Percentiles rank a stretch among this genome's conserved stretches.
Evolutionary conservation across 805 yeast species (phyloP).

Genomic region (Metschnikowia arizonensis): DNA sequence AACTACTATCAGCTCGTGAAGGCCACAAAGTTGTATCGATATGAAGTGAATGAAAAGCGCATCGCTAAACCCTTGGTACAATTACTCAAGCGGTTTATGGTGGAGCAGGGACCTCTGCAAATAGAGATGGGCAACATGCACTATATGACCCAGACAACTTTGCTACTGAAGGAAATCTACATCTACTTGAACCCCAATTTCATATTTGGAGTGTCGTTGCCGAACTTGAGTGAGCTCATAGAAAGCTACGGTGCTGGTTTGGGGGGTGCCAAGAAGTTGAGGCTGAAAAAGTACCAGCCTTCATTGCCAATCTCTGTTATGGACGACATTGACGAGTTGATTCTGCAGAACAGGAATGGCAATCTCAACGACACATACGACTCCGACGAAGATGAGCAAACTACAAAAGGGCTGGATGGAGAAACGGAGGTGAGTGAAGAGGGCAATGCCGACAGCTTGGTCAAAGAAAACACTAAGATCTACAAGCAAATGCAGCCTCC

Average conservation of each 20-base stretch:
- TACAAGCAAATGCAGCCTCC: conserved; percentile 50
- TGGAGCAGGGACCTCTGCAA: conserved; percentile 38
- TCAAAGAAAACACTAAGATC: conserved; percentile 29
- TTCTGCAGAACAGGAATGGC: conserved; percentile 27
- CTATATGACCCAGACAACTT: conserved; percentile 39
- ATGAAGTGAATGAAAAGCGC: conserved; percentile 76
- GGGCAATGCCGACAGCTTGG: conserved; percentile 5
- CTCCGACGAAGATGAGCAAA: conserved; percentile 20
- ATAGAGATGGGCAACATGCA: conserved; percentile 25
- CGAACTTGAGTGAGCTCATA: conserved; percentile 69
- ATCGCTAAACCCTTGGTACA: conserved; percentile 42
- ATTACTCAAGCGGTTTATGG: conserved; percentile 28
- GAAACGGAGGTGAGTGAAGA: conserved; percentile 11
- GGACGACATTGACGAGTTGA: conserved; percentile 67
- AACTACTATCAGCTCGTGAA: conserved; percentile 69
- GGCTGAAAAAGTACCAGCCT: conserved; percentile 64
- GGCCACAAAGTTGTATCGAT: conserved; percentile 69
- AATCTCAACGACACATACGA: conserved; percentile 31
- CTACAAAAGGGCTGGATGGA: conserved; percentile 23
- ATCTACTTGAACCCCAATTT: conserved; percentile 50
- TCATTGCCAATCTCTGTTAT: conserved; percentile 62
- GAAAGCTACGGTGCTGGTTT: conserved; percentile 73
- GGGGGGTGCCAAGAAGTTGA: conserved; percentile 53
- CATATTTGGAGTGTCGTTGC: conserved; percentile 58
- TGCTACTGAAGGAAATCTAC: conserved; percentile 38